Conservation (phyloP, 2,329 filamentous ascomycete species). For the Aspergillus clavatus region DNA sequence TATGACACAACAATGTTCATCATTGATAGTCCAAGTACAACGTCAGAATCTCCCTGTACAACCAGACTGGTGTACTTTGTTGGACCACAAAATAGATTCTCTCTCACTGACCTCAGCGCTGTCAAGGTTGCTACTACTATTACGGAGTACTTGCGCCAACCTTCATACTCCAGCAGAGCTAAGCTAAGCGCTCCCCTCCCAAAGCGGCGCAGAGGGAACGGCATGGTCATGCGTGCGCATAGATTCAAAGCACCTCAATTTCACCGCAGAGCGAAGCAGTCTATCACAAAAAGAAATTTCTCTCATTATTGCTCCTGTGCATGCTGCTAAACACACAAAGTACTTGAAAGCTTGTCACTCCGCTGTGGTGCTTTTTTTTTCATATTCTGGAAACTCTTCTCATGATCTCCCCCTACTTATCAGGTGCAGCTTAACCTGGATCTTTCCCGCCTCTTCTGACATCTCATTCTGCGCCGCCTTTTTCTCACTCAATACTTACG, state of each 20-base stretch:
- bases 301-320: conserved; percentile 3
- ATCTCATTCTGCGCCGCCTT: neutral
- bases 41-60: neutral
- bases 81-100: neutral
- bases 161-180: no score
- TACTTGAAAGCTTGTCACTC: conserved; percentile 7
- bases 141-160: neutral
- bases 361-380: conserved; percentile 6
- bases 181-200: conserved; percentile 21
- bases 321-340: neutral
- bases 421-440: neutral
- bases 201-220: conserved; percentile 20
- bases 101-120: neutral
- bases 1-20: neutral
- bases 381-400: neutral
- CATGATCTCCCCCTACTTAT: conserved; percentile 1
- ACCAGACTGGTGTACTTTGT: neutral
- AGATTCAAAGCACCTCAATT: conserved; percentile 20
- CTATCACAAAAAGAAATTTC: conserved; percentile 11
- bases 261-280: conserved; percentile 18
- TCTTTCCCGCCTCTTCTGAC: neutral
- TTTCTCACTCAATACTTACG: neutral
- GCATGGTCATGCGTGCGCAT: conserved; percentile 33
- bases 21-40: neutral
- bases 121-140: neutral